A percentile compares a stretch with the other conserved stretches of the same genome.
phyloP scores from a whole-genome alignment of 75 land plant species.

The Chamaecyparis obtusa region DNA sequence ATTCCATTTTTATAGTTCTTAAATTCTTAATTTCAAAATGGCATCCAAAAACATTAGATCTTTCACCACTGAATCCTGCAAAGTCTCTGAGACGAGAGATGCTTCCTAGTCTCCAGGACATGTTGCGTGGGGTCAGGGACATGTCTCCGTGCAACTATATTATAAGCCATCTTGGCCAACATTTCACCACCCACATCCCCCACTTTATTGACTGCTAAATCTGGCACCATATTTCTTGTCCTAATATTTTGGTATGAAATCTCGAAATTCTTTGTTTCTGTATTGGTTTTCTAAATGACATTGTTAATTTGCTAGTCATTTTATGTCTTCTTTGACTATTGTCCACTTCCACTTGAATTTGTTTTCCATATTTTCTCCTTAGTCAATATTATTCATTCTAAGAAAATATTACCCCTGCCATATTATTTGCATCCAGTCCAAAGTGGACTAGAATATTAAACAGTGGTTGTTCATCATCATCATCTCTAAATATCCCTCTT shows the following conservation, averaged over 20 bases:
- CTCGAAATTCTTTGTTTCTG: background rate
- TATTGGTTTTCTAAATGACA: no score
- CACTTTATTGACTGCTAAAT: background rate
- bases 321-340: background rate
- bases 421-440: background rate
- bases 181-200: background rate
- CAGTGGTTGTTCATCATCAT: background rate
- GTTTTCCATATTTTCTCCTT: background rate
- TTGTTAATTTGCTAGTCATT: background rate
- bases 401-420: background rate
- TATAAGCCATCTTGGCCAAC: background rate
- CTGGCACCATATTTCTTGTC: background rate
- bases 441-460: background rate
- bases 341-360: background rate
- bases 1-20: no score
- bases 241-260: background rate
- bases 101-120: no score
- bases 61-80: no score
- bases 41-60: no score
- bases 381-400: background rate
- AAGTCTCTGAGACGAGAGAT: no score
- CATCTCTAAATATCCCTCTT: background rate
- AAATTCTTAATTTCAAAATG: no score
- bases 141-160: no score
- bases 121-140: no score